These are phyloP conservation scores for Furcasterigmium sp. DNA, from an alignment of 2,329 filamentous ascomycete genomes.

Conservation along the genomic window DNA sequence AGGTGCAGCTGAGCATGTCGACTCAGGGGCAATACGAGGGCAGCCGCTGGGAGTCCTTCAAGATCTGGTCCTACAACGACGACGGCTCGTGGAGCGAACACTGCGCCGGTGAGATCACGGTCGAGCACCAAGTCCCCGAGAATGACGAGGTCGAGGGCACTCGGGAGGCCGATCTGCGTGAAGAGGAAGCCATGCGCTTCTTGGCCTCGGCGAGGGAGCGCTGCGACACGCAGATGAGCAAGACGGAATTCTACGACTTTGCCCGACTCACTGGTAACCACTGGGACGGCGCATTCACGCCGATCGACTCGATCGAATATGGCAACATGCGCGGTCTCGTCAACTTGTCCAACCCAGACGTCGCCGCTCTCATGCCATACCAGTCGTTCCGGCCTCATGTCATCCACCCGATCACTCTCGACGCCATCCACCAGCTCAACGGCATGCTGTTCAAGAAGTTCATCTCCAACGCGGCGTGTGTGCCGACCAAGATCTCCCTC, in stretches of 20 bases:
- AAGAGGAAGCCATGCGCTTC: neutral
- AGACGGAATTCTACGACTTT: constrained; percentile 2
- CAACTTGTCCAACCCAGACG: constrained; percentile 6
- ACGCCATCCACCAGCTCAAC: neutral
- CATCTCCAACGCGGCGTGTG: neutral
- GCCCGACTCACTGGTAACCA: constrained; percentile 2
- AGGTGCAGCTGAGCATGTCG: constrained; percentile 7
- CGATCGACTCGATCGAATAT: constrained; percentile 1
- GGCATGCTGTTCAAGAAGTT: neutral
- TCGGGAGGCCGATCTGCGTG: neutral
- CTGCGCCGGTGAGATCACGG: constrained; percentile 12
- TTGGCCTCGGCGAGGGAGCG: neutral
- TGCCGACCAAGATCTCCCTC: constrained; percentile 1
- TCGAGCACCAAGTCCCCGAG: constrained; percentile 9
- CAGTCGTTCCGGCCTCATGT: constrained; percentile 13
- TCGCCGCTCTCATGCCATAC: constrained; percentile 18
- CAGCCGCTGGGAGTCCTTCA: constrained; percentile 10
- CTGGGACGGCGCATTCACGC: constrained; percentile 1
- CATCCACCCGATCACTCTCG: constrained; percentile 4
- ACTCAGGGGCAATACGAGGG: constrained; percentile 1
- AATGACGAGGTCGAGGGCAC: constrained; percentile 4
- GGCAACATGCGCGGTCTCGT: neutral
- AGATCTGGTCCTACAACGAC: constrained; percentile 7
- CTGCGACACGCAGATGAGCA: constrained; percentile 2
- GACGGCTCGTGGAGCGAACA: constrained; percentile 12